phyloP scores from a whole-genome alignment of 257 asterid species.

The Osmanthus fragrans region DNA sequence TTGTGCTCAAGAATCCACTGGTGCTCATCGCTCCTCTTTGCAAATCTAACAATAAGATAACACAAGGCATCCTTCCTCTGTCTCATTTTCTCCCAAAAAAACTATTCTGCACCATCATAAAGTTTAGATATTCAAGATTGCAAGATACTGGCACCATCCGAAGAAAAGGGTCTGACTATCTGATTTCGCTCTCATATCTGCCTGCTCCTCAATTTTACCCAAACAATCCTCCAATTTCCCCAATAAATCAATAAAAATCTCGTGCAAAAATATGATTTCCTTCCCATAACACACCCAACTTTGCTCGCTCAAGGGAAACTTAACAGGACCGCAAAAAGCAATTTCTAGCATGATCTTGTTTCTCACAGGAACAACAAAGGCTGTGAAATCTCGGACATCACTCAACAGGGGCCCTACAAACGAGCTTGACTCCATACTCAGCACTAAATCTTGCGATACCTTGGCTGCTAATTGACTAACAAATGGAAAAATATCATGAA shows the following conservation, averaged over 20 bases:
- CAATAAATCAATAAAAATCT: conserved; percentile 49
- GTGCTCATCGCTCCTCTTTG: conserved; percentile 72
- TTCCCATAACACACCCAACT: conserved; percentile 29
- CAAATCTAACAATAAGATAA: conserved; percentile 65
- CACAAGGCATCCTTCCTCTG: conserved; percentile 58
- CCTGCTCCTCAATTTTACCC: conserved; percentile 50
- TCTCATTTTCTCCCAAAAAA: conserved; percentile 65
- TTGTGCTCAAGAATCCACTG: conserved; percentile 74
- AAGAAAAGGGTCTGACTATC: conserved; percentile 32
- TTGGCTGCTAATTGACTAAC: conserved; percentile 58
- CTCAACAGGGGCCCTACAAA: conserved; percentile 32
- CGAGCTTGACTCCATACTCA: conserved; percentile 29
- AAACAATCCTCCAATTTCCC: conserved; percentile 57
- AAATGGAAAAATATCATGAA: conserved; percentile 65
- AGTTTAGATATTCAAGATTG: conserved; percentile 66
- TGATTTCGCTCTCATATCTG: conserved; percentile 38
- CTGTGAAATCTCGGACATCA: conserved; percentile 64
- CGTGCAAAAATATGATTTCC: conserved; percentile 45
- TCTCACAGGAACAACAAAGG: conserved; percentile 47
- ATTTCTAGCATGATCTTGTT: conserved; percentile 32
- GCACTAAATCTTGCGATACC: conserved; percentile 44
- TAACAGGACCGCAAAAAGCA: conserved; percentile 28
- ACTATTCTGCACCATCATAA: conserved; percentile 50
- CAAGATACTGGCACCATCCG: conserved; percentile 65
- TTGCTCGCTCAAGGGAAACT: conserved; percentile 38